These are phyloP conservation scores for Cladophialophora bantiana DNA, from an alignment of 2,329 filamentous ascomycete genomes.

Conservation along the genomic window DNA sequence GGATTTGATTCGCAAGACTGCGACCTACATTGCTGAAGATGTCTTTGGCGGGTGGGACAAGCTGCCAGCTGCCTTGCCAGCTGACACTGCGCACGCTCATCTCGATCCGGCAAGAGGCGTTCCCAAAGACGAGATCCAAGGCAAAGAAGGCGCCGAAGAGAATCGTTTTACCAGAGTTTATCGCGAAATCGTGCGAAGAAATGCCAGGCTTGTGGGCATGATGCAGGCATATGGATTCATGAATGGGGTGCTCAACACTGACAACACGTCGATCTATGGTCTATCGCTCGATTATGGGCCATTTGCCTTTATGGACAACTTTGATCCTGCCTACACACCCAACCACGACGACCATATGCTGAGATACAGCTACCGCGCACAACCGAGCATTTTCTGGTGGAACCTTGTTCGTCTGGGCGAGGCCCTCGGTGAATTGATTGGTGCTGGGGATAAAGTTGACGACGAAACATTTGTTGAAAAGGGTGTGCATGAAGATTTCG, in stretches of 20 bases:
- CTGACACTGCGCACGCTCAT: constrained; percentile 46
- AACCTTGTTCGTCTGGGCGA: constrained; percentile 93
- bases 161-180: constrained; percentile 90
- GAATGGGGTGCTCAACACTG: constrained; percentile 97
- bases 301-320: constrained; percentile 97
- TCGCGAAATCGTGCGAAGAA: constrained; percentile 82
- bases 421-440: constrained; percentile 84
- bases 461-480: constrained; percentile 72
- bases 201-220: constrained; percentile 84
- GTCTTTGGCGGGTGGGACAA: constrained; percentile 87
- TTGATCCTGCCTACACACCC: constrained; percentile 91
- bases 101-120: constrained; percentile 61
- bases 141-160: constrained; percentile 71
- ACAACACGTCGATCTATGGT: constrained; percentile 92
- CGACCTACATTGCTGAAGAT: constrained; percentile 84
- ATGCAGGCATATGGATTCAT: constrained; percentile 99
- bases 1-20: constrained; percentile 72
- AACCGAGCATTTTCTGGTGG: constrained; percentile 98
- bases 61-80: constrained; percentile 67
- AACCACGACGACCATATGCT: constrained; percentile 93
- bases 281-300: constrained; percentile 94
- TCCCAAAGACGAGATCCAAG: constrained; percentile 67
- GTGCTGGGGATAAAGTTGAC: constrained; percentile 76
- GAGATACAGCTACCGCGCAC: constrained; percentile 90
- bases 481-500: constrained; percentile 74